Evolutionary conservation across 352 stramenopile genomes (phyloP).

Genomic region (Pythium scleroteichum): DNA sequence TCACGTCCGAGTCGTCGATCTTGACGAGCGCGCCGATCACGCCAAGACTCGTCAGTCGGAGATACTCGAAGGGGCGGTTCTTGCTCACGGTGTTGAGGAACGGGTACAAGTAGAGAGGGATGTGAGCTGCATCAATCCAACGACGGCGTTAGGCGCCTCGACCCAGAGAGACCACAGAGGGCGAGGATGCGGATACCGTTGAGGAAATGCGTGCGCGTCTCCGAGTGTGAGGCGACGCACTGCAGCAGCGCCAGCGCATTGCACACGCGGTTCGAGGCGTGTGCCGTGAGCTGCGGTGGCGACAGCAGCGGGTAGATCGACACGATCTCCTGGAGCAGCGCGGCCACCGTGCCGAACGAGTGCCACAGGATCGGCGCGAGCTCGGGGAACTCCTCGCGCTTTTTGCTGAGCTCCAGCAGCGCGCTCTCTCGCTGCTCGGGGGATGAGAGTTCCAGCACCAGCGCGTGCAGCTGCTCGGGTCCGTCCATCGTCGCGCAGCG

Average conservation of each 20-base stretch:
- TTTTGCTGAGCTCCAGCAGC: slow-evolving; percentile 98
- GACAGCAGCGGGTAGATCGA: slow-evolving; percentile 98
- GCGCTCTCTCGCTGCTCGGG: slow-evolving; percentile 95
- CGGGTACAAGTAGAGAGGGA: slow-evolving; percentile 98
- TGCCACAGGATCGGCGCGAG: slow-evolving; percentile 98
- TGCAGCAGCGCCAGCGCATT: slow-evolving; percentile 98
- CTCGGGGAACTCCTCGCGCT: slow-evolving; percentile 97
- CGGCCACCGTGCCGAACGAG: slow-evolving; percentile 96
- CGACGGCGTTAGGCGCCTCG: not conserved
- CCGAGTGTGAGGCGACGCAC: slow-evolving; percentile 97
- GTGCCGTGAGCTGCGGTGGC: slow-evolving; percentile 95
- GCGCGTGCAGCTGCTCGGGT: slow-evolving; percentile 81
- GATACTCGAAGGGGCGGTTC: slow-evolving; percentile 98
- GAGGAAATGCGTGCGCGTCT: slow-evolving; percentile 97
- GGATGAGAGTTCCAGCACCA: slow-evolving; percentile 94
- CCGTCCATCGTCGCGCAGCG: slow-evolving; percentile 38
- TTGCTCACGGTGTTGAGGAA: slow-evolving; percentile 99
- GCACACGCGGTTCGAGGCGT: slow-evolving; percentile 97
- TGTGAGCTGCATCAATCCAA: slow-evolving; percentile 74
- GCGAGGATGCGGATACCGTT: slow-evolving; percentile 51
- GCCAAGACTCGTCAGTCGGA: slow-evolving; percentile 96
- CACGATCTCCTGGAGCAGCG: slow-evolving; percentile 98
- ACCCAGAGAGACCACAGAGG: not conserved
- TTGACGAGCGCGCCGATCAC: slow-evolving; percentile 99
- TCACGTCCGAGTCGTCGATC: slow-evolving; percentile 98